Evolutionary conservation across 306 rosid species (phyloP).

Genomic region (Abrus precatorius): DNA sequence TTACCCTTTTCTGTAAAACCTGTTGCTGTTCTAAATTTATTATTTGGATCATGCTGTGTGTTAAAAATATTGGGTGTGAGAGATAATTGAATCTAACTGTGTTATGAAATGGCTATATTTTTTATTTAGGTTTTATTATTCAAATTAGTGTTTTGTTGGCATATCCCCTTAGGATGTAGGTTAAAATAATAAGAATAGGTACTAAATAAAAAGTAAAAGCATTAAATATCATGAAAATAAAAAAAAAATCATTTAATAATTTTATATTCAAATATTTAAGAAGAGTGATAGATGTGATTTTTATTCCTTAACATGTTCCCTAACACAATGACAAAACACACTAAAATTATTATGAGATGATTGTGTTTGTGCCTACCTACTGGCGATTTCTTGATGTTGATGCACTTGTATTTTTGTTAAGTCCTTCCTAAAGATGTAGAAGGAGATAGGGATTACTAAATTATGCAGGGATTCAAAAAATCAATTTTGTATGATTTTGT

Average conservation of each 20-base stretch:
- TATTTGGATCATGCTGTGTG: not conserved
- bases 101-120: slow-evolving; percentile 19
- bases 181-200: not conserved
- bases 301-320: not conserved
- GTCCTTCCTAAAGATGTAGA: slow-evolving; percentile 11
- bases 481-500: slow-evolving; percentile 12
- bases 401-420: slow-evolving; percentile 10
- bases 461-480: slow-evolving; percentile 8
- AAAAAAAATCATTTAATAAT: not conserved
- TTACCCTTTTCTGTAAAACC: not conserved
- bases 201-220: not conserved
- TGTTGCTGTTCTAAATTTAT: not conserved
- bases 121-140: not conserved
- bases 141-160: not conserved
- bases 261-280: not conserved
- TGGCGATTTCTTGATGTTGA: slow-evolving; percentile 5
- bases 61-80: not conserved
- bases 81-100: slow-evolving; percentile 2
- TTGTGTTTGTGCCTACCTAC: not conserved
- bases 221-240: slow-evolving; percentile 12
- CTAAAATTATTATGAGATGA: slow-evolving; percentile 13
- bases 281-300: not conserved
- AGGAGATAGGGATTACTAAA: slow-evolving; percentile 31
- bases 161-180: not conserved
- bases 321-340: not conserved